phyloP scores from a whole-genome alignment of 2,329 filamentous ascomycete genomes.

The Cladosporium halotolerans region DNA sequence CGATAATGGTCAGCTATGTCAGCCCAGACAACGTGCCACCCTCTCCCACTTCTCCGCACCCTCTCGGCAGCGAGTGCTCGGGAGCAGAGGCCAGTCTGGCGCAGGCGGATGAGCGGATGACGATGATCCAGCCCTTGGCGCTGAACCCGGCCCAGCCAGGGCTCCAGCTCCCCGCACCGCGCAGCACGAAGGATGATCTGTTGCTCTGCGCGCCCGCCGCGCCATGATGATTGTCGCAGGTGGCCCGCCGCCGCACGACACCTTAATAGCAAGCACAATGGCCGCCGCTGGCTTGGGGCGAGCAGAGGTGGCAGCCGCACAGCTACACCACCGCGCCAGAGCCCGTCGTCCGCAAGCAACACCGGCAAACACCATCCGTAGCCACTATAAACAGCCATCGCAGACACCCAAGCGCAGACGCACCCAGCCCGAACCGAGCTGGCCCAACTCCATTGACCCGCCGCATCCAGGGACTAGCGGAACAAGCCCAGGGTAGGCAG shows the following conservation, averaged over 20 bases:
- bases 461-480: constrained; percentile 10
- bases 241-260: background rate
- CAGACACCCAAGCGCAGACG: no score
- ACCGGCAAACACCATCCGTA: no score
- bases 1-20: background rate
- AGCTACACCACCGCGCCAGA: background rate
- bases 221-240: no score
- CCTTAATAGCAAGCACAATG: background rate
- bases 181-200: no score
- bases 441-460: constrained; percentile 10
- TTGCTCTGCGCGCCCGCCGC: no score
- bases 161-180: constrained; percentile 6
- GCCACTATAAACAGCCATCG: no score
- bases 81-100: background rate
- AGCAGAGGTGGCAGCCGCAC: background rate
- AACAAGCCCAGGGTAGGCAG: constrained; percentile 7
- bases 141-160: background rate
- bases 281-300: background rate
- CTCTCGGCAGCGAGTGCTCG: constrained; percentile 3
- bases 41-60: constrained; percentile 7
- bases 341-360: no score
- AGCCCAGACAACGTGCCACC: constrained; percentile 5
- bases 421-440: background rate
- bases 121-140: constrained; percentile 6
- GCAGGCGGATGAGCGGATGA: constrained; percentile 7